phyloP scores from a whole-genome alignment of 306 rosid genomes.

The Rosa persica region DNA sequence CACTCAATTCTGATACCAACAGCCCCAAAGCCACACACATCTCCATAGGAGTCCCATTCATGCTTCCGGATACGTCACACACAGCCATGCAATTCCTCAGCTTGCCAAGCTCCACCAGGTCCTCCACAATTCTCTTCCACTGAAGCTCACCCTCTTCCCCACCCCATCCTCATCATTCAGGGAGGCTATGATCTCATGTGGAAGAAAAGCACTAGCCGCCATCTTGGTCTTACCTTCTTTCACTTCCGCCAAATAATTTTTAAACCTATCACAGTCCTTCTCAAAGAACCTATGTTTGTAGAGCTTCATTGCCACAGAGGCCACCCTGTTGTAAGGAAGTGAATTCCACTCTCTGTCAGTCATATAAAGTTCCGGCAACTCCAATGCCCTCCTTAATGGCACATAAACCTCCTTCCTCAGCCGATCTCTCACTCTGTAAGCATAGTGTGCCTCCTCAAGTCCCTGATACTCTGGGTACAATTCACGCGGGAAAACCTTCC shows the following conservation, averaged over 20 bases:
- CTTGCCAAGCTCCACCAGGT: slow-evolving; percentile 30
- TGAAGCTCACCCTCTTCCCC: slow-evolving; percentile 37
- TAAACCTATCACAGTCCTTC: slow-evolving; percentile 39
- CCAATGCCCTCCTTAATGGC: slow-evolving; percentile 44
- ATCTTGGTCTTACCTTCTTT: slow-evolving; percentile 30
- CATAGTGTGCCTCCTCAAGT: slow-evolving; percentile 55
- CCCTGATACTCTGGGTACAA: slow-evolving; percentile 46
- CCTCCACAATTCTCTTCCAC: slow-evolving; percentile 16
- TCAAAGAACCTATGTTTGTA: slow-evolving; percentile 18
- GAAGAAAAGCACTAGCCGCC: slow-evolving; percentile 47
- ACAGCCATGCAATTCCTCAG: slow-evolving; percentile 37
- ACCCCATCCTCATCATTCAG: slow-evolving; percentile 11
- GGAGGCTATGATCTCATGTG: slow-evolving; percentile 34
- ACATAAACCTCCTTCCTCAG: slow-evolving; percentile 51
- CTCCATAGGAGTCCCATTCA: slow-evolving; percentile 32
- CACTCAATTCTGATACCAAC: slow-evolving; percentile 38
- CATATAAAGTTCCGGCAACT: slow-evolving; percentile 58
- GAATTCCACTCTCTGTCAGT: slow-evolving; percentile 43
- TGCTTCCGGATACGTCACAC: slow-evolving; percentile 43
- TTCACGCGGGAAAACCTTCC: slow-evolving; percentile 52
- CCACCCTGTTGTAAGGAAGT: slow-evolving; percentile 30
- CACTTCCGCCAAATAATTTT: slow-evolving; percentile 26
- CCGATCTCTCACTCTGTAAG: slow-evolving; percentile 53
- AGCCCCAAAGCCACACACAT: slow-evolving; percentile 41
- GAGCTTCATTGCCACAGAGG: slow-evolving; percentile 40